Base-by-base conservation (phyloP, 495 filamentous ascomycete species). In the Xanthoparmelia taractica region DNA sequence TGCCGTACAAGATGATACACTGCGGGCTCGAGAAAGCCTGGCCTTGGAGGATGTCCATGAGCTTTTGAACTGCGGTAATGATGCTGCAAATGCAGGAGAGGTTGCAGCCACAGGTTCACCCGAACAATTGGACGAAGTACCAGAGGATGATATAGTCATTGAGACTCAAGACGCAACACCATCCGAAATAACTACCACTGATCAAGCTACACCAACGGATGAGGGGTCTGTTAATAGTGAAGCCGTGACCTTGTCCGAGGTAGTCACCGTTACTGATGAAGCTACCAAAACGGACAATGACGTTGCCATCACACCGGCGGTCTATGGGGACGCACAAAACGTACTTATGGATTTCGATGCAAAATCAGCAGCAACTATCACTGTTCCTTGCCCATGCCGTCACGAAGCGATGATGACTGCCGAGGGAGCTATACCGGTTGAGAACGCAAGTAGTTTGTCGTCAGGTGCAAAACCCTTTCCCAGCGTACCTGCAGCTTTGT, bases 21-120 rank as follows among this genome's bases (percentile, higher is more conserved):
- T 57, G 25, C n/a, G 31, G 7, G 50, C 59, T 57, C 61, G 58
- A 43, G 23, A 37, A 38, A 61, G 50, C 41, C 64, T 59, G 25
- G 59, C 29, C 31, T 18, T 57, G 36, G 47, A 61, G 34, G 64
- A 57, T 7, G 59, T 48, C 50, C 64, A 40, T 31, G 48, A 5
- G 15, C 41, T 58, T 4, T 38, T 48, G 11, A 23, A n/a, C 20
- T 57, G 38, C 33, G 10, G 40, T 2, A 23, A 57, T 1, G 12
- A 37, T n/a, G 33, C 18, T 17, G 23, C n/a, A 37, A 33, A 52
- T 23, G 23, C 41, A 27, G 33, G 38, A 15, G 52, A 61, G n/a
- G 2, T 56, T 38, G 50, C 12, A 27, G 20, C 18, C 18, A 23
- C 17, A 17, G 18, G 8, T n/a, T 25, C 11, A 38, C 23, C 17